phyloP scores from a whole-genome alignment of 1,139 yeast genomes.

The Ogataea hybrid region DNA sequence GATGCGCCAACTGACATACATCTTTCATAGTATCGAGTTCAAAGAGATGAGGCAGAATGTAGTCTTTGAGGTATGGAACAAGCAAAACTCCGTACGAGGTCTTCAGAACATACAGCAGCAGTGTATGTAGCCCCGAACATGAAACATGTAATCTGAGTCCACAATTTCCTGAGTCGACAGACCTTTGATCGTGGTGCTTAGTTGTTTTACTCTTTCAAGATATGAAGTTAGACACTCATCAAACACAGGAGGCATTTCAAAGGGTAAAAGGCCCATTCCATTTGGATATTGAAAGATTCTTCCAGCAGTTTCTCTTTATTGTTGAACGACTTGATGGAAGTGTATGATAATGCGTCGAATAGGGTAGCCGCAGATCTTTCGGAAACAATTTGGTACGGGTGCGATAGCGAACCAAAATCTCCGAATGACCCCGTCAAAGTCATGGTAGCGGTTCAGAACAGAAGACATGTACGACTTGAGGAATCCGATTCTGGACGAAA shows the following conservation, averaged over 20 bases:
- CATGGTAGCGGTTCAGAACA: slow-evolving; percentile 57
- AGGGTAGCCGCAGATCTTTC: slow-evolving; percentile 67
- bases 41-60: slow-evolving; percentile 71
- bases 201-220: slow-evolving; percentile 19
- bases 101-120: slow-evolving; percentile 37
- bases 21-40: slow-evolving; percentile 71
- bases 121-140: slow-evolving; percentile 36
- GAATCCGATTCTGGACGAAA: slow-evolving; percentile 61
- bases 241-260: slow-evolving; percentile 15
- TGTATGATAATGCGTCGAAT: slow-evolving; percentile 52
- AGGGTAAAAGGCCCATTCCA: slow-evolving; percentile 24
- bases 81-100: slow-evolving; percentile 44
- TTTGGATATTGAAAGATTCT: slow-evolving; percentile 36
- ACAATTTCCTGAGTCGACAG: slow-evolving; percentile 46
- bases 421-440: slow-evolving; percentile 46
- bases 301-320: slow-evolving; percentile 44
- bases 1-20: slow-evolving; percentile 71
- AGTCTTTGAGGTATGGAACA: slow-evolving; percentile 39
- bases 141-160: slow-evolving; percentile 45
- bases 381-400: slow-evolving; percentile 77
- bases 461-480: slow-evolving; percentile 54
- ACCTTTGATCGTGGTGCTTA: slow-evolving; percentile 22
- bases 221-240: slow-evolving; percentile 19
- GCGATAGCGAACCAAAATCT: slow-evolving; percentile 50
- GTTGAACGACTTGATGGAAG: slow-evolving; percentile 49